These are phyloP conservation scores for Eucalyptus regnans DNA, from an alignment of 345 rosid species.

Conservation along the genomic window DNA sequence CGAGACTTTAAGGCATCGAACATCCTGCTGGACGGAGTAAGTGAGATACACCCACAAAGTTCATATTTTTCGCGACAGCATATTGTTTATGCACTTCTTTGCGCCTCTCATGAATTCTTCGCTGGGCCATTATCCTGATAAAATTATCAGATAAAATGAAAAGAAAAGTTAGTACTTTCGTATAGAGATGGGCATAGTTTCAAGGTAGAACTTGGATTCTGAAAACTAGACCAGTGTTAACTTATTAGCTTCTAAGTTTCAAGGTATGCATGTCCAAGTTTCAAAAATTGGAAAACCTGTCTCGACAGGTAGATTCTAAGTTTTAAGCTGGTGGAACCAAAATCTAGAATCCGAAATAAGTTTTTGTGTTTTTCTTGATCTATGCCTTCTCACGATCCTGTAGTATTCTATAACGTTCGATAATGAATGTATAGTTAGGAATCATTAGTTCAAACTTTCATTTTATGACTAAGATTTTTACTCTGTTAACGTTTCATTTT, in stretches of 20 bases:
- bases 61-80: background rate
- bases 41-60: background rate
- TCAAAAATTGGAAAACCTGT: too few species aligned
- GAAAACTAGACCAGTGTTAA: too few species aligned
- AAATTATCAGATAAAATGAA: background rate
- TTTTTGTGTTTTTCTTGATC: too few species aligned
- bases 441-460: too few species aligned
- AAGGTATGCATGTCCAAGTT: too few species aligned
- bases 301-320: fast-evolving
- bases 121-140: background rate
- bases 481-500: too few species aligned
- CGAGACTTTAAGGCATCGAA: conserved; percentile 93
- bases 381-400: fast-evolving
- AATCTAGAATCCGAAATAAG: too few species aligned
- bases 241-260: too few species aligned
- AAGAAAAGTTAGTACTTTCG: background rate
- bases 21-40: conserved; percentile 85
- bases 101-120: background rate
- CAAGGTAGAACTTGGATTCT: too few species aligned
- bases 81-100: background rate
- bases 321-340: too few species aligned
- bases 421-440: too few species aligned
- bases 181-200: background rate
- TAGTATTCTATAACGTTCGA: fast-evolving
- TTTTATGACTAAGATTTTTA: too few species aligned